These are phyloP conservation scores for Aspergillus transmontanensis DNA, from an alignment of 2,329 filamentous ascomycete species.

Conservation along the genomic window DNA sequence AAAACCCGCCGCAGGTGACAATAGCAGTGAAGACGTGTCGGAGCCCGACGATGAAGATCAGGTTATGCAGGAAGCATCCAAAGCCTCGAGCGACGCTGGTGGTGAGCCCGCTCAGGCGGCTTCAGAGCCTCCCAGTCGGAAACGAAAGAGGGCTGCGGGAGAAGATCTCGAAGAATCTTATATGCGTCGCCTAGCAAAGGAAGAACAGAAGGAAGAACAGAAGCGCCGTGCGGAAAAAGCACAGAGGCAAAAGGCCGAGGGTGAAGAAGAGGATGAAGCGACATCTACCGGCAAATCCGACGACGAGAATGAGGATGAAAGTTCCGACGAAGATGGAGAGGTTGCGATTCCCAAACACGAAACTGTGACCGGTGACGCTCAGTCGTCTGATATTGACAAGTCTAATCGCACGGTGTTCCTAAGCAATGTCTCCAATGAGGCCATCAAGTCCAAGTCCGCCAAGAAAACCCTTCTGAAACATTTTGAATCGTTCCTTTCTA, in stretches of 20 bases:
- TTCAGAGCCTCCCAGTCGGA: constrained; percentile 40
- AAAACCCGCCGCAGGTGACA: constrained; percentile 20
- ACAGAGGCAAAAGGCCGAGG: constrained; percentile 39
- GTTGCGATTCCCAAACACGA: constrained; percentile 42
- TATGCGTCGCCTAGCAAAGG: constrained; percentile 47
- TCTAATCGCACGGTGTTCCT: constrained; percentile 89
- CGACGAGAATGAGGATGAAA: constrained; percentile 35
- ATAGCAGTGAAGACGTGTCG: constrained; percentile 28
- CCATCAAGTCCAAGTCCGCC: constrained; percentile 78
- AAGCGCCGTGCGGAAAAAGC: constrained; percentile 38
- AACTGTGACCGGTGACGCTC: constrained; percentile 36
- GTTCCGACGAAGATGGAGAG: constrained; percentile 32
- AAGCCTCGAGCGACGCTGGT: constrained; percentile 49
- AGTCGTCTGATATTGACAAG: constrained; percentile 71
- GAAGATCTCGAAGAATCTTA: constrained; percentile 49
- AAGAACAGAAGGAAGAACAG: constrained; percentile 41
- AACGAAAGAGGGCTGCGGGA: constrained; percentile 57
- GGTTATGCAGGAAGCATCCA: constrained; percentile 46
- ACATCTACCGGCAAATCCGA: constrained; percentile 24
- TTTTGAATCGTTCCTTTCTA: constrained; percentile 72
- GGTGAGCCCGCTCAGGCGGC: constrained; percentile 34
- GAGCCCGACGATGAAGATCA: constrained; percentile 39
- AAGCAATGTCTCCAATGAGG: constrained; percentile 81
- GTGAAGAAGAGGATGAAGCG: constrained; percentile 57
- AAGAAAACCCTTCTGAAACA: constrained; percentile 78